phyloP scores from a whole-genome alignment of 495 filamentous ascomycete species.

The Cercophora newfieldiana region DNA sequence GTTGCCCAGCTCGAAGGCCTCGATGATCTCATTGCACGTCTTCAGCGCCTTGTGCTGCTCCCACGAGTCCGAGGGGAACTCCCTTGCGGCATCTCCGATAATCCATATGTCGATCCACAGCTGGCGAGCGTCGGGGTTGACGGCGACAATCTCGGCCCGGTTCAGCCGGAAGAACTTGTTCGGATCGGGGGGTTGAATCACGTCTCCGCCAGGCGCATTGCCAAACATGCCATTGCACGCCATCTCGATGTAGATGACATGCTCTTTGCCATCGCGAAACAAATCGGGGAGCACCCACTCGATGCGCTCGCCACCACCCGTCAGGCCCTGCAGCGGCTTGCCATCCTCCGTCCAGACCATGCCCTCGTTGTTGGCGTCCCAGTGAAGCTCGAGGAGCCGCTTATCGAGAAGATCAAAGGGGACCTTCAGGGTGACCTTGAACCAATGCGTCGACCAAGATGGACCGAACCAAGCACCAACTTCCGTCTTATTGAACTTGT shows the following conservation, averaged over 20 bases:
- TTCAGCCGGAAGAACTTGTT: constrained; percentile 74
- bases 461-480: constrained; percentile 84
- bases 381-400: constrained; percentile 85
- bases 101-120: constrained; percentile 95
- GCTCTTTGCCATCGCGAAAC: constrained; percentile 80
- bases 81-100: constrained; percentile 80
- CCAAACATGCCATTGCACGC: constrained; percentile 99
- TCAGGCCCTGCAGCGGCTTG: constrained; percentile 85
- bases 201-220: constrained; percentile 80
- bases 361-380: constrained; percentile 91
- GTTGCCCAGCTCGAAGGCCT: constrained; percentile 78
- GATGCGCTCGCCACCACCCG: constrained; percentile 82
- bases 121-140: constrained; percentile 80
- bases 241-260: constrained; percentile 94
- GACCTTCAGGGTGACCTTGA: constrained; percentile 76
- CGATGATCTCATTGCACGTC: constrained; percentile 82
- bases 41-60: constrained; percentile 84
- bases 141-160: constrained; percentile 82
- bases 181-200: constrained; percentile 83
- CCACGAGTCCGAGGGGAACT: constrained; percentile 78
- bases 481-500: constrained; percentile 72
- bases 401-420: constrained; percentile 69
- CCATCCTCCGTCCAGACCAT: constrained; percentile 88
- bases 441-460: constrained; percentile 99
- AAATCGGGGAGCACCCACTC: constrained; percentile 86